Percentiles rank a stretch among this genome's conserved stretches.
These are phyloP conservation scores for Psilocybe tampanensis DNA, from an alignment of 768 basidiomycete species.

Conservation along the genomic window DNA sequence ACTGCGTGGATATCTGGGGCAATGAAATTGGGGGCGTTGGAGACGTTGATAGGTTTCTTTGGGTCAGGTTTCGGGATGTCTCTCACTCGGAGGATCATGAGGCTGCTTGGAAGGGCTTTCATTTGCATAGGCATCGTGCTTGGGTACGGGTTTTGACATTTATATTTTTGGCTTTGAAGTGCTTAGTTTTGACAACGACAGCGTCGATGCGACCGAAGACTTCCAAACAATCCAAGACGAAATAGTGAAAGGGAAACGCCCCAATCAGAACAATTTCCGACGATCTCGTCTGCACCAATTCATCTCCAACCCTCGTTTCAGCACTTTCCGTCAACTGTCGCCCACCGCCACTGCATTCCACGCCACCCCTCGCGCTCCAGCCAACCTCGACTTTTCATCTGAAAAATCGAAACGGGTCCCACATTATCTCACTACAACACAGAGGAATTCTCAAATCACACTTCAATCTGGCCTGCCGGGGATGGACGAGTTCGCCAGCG, in stretches of 20 bases:
- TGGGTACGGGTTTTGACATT: slow-evolving; percentile 49
- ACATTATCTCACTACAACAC: slow-evolving; percentile 19
- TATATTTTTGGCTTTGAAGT: not conserved
- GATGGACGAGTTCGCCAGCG: slow-evolving; percentile 24
- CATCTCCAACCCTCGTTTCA: slow-evolving; percentile 58
- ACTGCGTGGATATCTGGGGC: slow-evolving; percentile 67
- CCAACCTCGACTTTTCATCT: not conserved
- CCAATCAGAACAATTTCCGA: slow-evolving; percentile 22
- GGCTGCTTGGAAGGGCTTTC: slow-evolving; percentile 53
- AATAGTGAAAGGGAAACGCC: slow-evolving; percentile 24
- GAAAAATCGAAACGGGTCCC: slow-evolving; percentile 6
- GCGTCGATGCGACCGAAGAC: slow-evolving; percentile 56
- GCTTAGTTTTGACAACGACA: slow-evolving; percentile 17
- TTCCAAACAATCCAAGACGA: slow-evolving; percentile 49
- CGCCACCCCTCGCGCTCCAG: slow-evolving; percentile 29
- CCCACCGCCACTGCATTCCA: slow-evolving; percentile 45
- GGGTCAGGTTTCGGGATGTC: slow-evolving; percentile 51
- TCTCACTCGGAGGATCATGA: slow-evolving; percentile 59
- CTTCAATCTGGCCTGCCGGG: slow-evolving; percentile 15
- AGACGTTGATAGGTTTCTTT: slow-evolving; percentile 66
- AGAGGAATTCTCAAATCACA: slow-evolving; percentile 12
- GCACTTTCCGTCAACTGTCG: slow-evolving; percentile 57
- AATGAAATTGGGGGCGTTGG: slow-evolving; percentile 63
- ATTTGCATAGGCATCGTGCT: slow-evolving; percentile 66
- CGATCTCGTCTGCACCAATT: slow-evolving; percentile 44